Base-by-base conservation (phyloP, 495 filamentous ascomycete species). In the Talaromyces nanjingensis region DNA sequence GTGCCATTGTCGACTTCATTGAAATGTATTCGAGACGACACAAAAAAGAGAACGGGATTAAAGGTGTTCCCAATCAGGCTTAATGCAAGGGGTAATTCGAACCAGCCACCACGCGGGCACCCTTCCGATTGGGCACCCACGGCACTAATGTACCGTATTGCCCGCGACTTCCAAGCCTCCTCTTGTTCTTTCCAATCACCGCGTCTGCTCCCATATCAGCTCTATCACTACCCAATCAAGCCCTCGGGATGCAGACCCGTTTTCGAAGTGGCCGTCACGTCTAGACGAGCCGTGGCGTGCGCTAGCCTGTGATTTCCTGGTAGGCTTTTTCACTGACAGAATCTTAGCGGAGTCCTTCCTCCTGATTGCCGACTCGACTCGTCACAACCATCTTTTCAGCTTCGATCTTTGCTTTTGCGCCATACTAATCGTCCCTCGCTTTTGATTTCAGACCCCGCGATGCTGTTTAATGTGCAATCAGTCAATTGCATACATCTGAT, bases 71-170 rank as follows among this genome's bases (percentile, higher is more conserved):
- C 33, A 22, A 22, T 47, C 14, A 22, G 59, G 59, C n/a, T 42
- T 60, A 60, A 42, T 49, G 59, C 39, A 60, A 60, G 59, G 59
- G 34, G 20, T 42, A 31, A 37, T 24, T 20, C 18, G 31, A n/a
- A 12, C 57, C 57, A 31, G 31, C 57, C 31, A 59, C 37, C 9
- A 16, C 37, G 59, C 59, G 59, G 59, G 59, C 59, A 49, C 4
- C 2, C n/a, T 47, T 42, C 59, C 59, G 59, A 60, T 60, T 60
- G 59, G 59, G 16, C 18, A 4, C n/a, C 24, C 6, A 12, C 4
- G 57, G 2, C 57, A 14, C 49, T 54, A 24, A 14, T 25, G 14
- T 29, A 20, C 42, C 33, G 33, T 37, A 29, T 29, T 29, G 27
- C 27, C 27, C 27, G 27, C 33, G 22, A 24, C 22, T 24, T 24